A percentile compares a stretch with the other conserved stretches of the same genome.
Conservation (phyloP, 1,284 basidiomycete species). For the Peniophora sp. region DNA sequence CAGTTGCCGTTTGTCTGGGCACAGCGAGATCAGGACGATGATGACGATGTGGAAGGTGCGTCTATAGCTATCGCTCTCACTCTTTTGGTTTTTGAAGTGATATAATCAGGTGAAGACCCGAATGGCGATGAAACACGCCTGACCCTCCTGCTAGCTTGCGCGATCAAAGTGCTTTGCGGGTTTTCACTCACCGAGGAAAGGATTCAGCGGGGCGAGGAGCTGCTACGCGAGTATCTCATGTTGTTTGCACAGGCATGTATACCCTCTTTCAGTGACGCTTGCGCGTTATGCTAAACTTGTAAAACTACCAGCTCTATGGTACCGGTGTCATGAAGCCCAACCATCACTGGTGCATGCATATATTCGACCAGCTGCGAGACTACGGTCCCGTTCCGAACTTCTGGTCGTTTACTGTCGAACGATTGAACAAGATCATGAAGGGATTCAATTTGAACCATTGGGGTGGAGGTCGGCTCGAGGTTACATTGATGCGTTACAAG, state of each 20-base stretch:
- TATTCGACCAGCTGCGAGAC: constrained; percentile 15
- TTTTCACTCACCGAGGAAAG: constrained; percentile 2
- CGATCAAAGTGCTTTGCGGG: constrained; percentile 11
- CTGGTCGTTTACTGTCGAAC: constrained; percentile 21
- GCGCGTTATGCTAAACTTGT: too few species aligned
- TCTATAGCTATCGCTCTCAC: too few species aligned
- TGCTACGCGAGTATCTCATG: constrained; percentile 9
- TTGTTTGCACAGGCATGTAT: constrained; percentile 5
- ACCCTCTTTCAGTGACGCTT: too few species aligned
- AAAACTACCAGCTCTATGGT: constrained; percentile 17
- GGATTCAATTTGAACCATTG: constrained; percentile 19
- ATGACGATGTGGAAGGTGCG: too few species aligned
- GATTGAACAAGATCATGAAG: constrained; percentile 22
- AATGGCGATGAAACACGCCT: too few species aligned
- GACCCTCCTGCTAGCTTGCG: neutral
- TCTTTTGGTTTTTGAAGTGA: too few species aligned
- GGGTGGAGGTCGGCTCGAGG: constrained; percentile 18
- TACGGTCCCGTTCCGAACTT: constrained; percentile 21
- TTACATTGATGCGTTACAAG: constrained; percentile 18
- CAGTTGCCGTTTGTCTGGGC: too few species aligned
- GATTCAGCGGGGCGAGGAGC: constrained; percentile 2
- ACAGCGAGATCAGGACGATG: too few species aligned
- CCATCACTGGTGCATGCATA: constrained; percentile 20
- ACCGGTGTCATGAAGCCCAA: constrained; percentile 17
- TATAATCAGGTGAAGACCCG: too few species aligned